phyloP scores from a whole-genome alignment of 306 rosid species.

The Fragaria vesca region DNA sequence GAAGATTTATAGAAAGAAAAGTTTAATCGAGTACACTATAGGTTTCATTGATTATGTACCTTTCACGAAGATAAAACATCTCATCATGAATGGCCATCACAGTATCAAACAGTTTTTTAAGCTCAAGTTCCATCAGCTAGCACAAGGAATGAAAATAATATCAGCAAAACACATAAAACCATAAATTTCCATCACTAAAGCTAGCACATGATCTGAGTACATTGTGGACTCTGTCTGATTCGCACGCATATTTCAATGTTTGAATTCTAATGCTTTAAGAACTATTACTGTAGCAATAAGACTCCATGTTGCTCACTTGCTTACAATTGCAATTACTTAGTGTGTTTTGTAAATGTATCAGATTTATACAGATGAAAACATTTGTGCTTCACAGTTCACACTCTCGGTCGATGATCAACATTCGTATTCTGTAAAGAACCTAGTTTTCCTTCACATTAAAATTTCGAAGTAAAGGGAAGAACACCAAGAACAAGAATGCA shows the following conservation, averaged over 20 bases:
- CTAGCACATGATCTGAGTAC: background rate
- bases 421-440: background rate
- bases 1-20: background rate
- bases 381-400: background rate
- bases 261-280: background rate
- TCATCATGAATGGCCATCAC: conserved; percentile 79
- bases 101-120: conserved; percentile 68
- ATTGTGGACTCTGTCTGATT: background rate
- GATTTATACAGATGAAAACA: background rate
- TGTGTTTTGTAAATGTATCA: background rate
- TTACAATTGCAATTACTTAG: background rate
- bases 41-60: conserved; percentile 41
- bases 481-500: conserved; percentile 5
- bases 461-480: background rate
- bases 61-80: conserved; percentile 96
- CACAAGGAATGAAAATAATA: conserved; percentile 16
- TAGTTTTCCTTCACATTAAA: background rate
- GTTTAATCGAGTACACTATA: background rate
- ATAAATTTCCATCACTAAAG: background rate
- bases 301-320: background rate
- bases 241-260: background rate
- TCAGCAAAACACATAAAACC: background rate
- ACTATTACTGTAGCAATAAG: background rate
- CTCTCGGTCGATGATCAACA: background rate
- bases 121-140: conserved; percentile 82